Evolutionary conservation across 495 filamentous ascomycete genomes (phyloP), one percentile per base, ranked within the genome.

Genomic region (Mytilinidion resinicola): DNA sequence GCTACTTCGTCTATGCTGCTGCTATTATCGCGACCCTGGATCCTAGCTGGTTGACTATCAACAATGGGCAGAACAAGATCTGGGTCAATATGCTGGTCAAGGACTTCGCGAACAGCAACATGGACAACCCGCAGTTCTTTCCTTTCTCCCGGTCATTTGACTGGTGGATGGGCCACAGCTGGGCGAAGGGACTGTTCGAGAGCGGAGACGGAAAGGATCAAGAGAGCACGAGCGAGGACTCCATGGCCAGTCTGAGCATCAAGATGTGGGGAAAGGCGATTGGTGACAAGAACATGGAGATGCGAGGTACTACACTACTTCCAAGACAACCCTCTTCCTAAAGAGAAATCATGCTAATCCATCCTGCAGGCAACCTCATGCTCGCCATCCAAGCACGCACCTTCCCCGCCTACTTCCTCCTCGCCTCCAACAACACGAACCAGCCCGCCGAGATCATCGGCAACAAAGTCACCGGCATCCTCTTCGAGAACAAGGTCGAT

Each of bases 401-500:
- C 14, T 38, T 55, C 14, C 52, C 37, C 10, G 38, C 17, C 59
- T 97, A 97, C 72, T 96, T 95, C 75, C 80, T 95, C 5, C 81
- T 93, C 74, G 74, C 78, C 17, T 75, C 67, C 33, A 71, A 77
- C 67, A 96, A 96, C 70, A 74, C 70, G 2, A 85, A 89, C 54
- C 86, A 96, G 53, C 93, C 93, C 0, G 21, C 77, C 0, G 74
- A 86, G 21, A 96, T 95, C 61, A 82, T 87, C 41, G 78, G 73
- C 9, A 96, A 98, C 74, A 91, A 85, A 69, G 90, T 88, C 11
- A 84, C 88, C 4, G 93, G 95, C 12, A 96, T 97, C 50, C 71
- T 96, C 7, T 98, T 96, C 68, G 93, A 98, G 69, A 96, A 96
- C 73, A 98, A 98, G 71, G 80, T 90, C 37, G 88, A 97, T 70